Evolutionary conservation across 495 filamentous ascomycete species (phyloP), one percentile per base, ranked within the genome.

Genomic region (Hypoxylon trugodes): DNA sequence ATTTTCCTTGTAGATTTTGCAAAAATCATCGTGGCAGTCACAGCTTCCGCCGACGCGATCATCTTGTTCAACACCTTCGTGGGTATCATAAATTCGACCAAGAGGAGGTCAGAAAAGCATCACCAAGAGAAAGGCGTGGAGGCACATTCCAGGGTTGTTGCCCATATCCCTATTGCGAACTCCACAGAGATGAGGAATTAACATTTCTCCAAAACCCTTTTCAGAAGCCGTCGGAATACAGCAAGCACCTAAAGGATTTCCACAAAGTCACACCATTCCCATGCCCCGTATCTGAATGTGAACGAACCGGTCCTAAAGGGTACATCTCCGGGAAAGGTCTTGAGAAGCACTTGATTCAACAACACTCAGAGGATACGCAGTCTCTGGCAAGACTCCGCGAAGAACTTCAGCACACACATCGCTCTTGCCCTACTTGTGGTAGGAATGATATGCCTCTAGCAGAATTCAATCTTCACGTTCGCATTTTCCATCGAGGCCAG

Each of bases 11-110:
- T 37, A 40, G 36, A 0, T 61, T 68, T 25, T 78, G 76, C 52
- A 73, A 60, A 35, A 71, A 48, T 38, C 58, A 76, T 55, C 69
- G 69, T 26, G 76, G 71, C 21, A 66, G 51, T n/a, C 52, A 76
- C 12, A 71, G 66, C 12, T 78, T 79, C 49, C 69, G 62, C 16
- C 72, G 76, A 16, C 68, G 54, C 16, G 74, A 79, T 57, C 72
- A 79, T 47, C 62, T 77, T 4, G 46, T 58, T 9, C 73, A 78
- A 26, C 77, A 78, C 58, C 56, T 79, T 30, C 45, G 45, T 0
- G 67, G 66, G 3, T 79, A 75, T 36, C 77, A 79, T 50, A 66
- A 74, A 37, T 65, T 67, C 22, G 53, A 69, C 2, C 4, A 18
- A 0, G 57, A 52, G 3, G 49, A 68, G 37, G 66, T 73, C 6